These are phyloP conservation scores for Sugiyamaella grinbergsii DNA, from an alignment of 1,139 yeast species.

Conservation along the genomic window DNA sequence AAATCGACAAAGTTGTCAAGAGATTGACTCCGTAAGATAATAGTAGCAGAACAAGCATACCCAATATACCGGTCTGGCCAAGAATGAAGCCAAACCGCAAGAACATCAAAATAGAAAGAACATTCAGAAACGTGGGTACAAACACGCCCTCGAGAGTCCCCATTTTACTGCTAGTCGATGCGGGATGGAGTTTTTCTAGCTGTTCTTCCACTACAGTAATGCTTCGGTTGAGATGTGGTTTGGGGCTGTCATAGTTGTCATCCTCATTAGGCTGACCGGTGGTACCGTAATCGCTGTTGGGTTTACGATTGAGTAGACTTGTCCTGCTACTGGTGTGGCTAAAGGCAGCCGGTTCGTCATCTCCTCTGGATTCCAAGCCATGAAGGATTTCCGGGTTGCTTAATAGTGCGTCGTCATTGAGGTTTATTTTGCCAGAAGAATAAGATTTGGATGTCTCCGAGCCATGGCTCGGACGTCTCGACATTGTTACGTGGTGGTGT, in stretches of 20 bases:
- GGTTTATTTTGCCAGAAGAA: constrained; percentile 14
- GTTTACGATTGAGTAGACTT: neutral
- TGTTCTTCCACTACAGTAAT: constrained; percentile 29
- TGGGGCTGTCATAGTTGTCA: neutral
- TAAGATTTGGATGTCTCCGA: constrained; percentile 6
- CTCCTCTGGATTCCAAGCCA: constrained; percentile 14
- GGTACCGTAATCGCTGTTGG: neutral
- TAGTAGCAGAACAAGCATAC: constrained; percentile 51
- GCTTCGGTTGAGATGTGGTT: neutral
- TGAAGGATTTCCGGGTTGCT: constrained; percentile 12
- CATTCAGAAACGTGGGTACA: constrained; percentile 74
- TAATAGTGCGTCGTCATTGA: constrained; percentile 21
- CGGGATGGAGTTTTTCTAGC: constrained; percentile 18
- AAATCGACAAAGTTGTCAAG: constrained; percentile 68
- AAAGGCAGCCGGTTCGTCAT: neutral
- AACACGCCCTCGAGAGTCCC: constrained; percentile 55
- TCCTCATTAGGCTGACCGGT: neutral
- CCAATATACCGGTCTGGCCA: constrained; percentile 76
- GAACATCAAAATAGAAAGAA: constrained; percentile 76
- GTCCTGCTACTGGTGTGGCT: constrained; percentile 2
- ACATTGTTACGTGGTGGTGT: neutral
- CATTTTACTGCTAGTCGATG: constrained; percentile 31
- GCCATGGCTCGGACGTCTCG: neutral
- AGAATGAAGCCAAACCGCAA: constrained; percentile 75
- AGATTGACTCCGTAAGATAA: constrained; percentile 65